These are phyloP conservation scores for Russula sp. DNA, from an alignment of 768 basidiomycete genomes.

Conservation along the genomic window DNA sequence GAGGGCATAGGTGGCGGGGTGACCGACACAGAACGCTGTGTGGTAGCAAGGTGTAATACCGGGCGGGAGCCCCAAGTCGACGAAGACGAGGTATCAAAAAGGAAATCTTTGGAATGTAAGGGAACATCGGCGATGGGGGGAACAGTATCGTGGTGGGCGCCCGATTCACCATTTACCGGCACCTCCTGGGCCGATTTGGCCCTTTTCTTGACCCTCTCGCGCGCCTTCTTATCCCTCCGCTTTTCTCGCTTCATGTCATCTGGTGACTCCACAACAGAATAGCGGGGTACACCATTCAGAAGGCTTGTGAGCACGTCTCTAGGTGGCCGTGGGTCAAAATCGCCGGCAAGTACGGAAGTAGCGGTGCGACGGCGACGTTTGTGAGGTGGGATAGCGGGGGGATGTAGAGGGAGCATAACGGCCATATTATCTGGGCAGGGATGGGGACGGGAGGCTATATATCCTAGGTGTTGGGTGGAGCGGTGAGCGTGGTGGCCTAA, in stretches of 20 bases:
- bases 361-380: slow-evolving; percentile 53
- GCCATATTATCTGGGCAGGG: slow-evolving; percentile 16
- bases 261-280: slow-evolving; percentile 56
- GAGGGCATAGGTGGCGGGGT: slow-evolving; percentile 62
- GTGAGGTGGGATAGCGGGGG: slow-evolving; percentile 24
- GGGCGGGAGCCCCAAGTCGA: slow-evolving; percentile 68
- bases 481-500: slow-evolving; percentile 25
- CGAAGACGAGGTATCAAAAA: slow-evolving; percentile 31
- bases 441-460: slow-evolving; percentile 1
- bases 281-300: slow-evolving; percentile 66
- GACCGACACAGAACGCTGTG: slow-evolving; percentile 66
- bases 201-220: slow-evolving; percentile 46
- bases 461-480: slow-evolving; percentile 18
- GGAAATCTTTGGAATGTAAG: slow-evolving; percentile 19
- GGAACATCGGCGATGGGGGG: slow-evolving; percentile 21
- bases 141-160: slow-evolving; percentile 23
- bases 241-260: slow-evolving; percentile 50
- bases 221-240: slow-evolving; percentile 49
- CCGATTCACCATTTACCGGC: slow-evolving; percentile 25
- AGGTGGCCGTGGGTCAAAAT: slow-evolving; percentile 58
- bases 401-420: slow-evolving; percentile 32
- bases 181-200: slow-evolving; percentile 31
- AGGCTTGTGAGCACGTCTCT: slow-evolving; percentile 77
- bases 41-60: slow-evolving; percentile 62
- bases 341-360: slow-evolving; percentile 68